These are phyloP conservation scores for Populus alba DNA, from an alignment of 345 rosid genomes.

Conservation along the genomic window DNA sequence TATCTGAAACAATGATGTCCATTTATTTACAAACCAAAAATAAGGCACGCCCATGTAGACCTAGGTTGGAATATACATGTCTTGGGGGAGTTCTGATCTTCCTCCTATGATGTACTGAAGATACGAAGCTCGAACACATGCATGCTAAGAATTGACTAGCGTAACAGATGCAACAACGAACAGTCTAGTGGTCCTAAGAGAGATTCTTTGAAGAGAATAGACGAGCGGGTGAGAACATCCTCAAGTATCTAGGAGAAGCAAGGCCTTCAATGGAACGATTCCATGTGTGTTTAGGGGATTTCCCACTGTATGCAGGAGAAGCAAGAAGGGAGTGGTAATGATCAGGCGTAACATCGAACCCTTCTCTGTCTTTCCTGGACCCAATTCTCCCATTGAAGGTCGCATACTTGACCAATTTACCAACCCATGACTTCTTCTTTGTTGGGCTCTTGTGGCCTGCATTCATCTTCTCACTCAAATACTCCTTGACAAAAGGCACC, in stretches of 20 bases:
- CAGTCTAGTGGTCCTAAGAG: background rate
- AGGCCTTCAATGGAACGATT: conserved; percentile 46
- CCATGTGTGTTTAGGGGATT: background rate
- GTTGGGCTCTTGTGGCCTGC: conserved; percentile 26
- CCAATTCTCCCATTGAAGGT: conserved; percentile 47
- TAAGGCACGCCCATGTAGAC: background rate
- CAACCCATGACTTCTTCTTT: conserved; percentile 72
- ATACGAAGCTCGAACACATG: background rate
- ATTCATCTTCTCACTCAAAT: conserved; percentile 62
- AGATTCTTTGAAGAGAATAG: conserved; percentile 58
- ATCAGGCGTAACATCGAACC: conserved; percentile 41
- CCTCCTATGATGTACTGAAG: background rate
- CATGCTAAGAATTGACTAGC: background rate
- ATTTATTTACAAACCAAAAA: background rate
- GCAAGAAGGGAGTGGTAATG: conserved; percentile 45
- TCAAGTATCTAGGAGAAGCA: conserved; percentile 54
- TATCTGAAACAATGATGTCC: background rate
- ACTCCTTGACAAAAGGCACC: conserved; percentile 56
- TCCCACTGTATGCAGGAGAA: conserved; percentile 40
- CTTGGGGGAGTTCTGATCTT: background rate
- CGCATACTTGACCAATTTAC: conserved; percentile 57
- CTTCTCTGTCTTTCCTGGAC: conserved; percentile 46
- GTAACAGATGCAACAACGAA: background rate
- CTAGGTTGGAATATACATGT: background rate
- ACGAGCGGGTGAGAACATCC: conserved; percentile 68